These are phyloP conservation scores for Paecilomyces variotii DNA, from an alignment of 2,329 filamentous ascomycete species.

Conservation along the genomic window DNA sequence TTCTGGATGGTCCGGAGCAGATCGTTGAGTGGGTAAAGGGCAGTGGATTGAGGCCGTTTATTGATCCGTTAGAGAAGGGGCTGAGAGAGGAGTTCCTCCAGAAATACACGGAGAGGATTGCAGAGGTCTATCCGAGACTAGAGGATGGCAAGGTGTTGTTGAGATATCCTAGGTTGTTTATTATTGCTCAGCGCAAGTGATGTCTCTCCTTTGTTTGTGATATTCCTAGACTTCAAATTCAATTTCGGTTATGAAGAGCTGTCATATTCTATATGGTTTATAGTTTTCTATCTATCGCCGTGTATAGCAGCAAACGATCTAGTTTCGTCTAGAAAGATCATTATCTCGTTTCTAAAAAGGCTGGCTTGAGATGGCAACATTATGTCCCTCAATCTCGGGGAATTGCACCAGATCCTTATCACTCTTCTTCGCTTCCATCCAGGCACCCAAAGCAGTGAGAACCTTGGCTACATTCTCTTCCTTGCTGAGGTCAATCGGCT, in stretches of 20 bases:
- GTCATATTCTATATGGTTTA: background rate
- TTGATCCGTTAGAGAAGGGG: slow-evolving; percentile 39
- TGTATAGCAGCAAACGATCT: background rate
- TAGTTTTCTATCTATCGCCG: background rate
- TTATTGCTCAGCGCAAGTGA: slow-evolving; percentile 13
- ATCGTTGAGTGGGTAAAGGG: slow-evolving; percentile 56
- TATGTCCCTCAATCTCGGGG: background rate
- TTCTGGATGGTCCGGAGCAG: slow-evolving; percentile 39
- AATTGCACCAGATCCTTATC: background rate
- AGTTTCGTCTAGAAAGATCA: background rate
- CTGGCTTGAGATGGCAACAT: background rate
- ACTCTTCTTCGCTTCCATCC: background rate
- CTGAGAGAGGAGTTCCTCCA: slow-evolving; percentile 39
- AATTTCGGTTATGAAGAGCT: background rate
- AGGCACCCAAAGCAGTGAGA: background rate
- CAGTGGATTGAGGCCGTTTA: slow-evolving; percentile 48
- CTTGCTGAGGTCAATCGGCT: slow-evolving; percentile 45
- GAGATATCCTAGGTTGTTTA: slow-evolving; percentile 20
- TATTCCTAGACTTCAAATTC: background rate
- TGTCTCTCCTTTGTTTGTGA: background rate
- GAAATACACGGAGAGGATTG: slow-evolving; percentile 41
- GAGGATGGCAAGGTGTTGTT: slow-evolving; percentile 48
- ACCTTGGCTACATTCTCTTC: slow-evolving; percentile 34
- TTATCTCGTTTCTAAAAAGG: background rate
- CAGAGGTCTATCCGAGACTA: slow-evolving; percentile 36